These are phyloP conservation scores for Fusarium sp. DNA, from an alignment of 2,329 filamentous ascomycete genomes.

Conservation along the genomic window DNA sequence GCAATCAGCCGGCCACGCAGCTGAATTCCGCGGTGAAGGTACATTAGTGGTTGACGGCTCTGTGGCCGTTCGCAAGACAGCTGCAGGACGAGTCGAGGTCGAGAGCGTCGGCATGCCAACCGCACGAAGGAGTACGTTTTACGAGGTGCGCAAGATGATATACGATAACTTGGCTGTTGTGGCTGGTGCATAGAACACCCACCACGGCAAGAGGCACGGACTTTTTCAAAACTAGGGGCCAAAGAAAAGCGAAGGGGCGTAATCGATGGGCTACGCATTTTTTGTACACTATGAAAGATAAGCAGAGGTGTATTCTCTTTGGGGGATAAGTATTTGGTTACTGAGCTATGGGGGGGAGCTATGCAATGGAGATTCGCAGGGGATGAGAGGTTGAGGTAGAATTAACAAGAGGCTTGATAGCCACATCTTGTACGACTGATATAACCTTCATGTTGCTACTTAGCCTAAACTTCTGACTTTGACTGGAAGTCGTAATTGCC, in stretches of 20 bases:
- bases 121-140: conserved; percentile 76
- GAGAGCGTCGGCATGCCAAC: conserved; percentile 76
- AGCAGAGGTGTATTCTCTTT: conserved; percentile 28
- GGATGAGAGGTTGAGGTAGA: conserved; percentile 20
- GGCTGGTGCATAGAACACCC: conserved; percentile 70
- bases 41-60: conserved; percentile 89
- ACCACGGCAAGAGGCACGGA: neutral
- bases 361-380: conserved; percentile 8
- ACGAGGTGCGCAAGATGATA: conserved; percentile 89
- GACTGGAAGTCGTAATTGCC: too few species aligned
- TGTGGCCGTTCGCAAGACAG: conserved; percentile 90
- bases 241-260: conserved; percentile 9
- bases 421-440: neutral
- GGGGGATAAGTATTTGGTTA: conserved; percentile 25
- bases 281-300: conserved; percentile 23
- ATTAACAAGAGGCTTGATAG: conserved; percentile 8
- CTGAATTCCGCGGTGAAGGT: conserved; percentile 94
- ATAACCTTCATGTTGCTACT: neutral
- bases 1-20: conserved; percentile 84
- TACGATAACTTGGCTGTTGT: conserved; percentile 96
- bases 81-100: conserved; percentile 88
- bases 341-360: neutral
- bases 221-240: neutral
- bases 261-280: conserved; percentile 33
- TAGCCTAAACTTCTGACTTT: neutral